phyloP scores from a whole-genome alignment of 2,329 filamentous ascomycete genomes.

The Botrytis galanthina region DNA sequence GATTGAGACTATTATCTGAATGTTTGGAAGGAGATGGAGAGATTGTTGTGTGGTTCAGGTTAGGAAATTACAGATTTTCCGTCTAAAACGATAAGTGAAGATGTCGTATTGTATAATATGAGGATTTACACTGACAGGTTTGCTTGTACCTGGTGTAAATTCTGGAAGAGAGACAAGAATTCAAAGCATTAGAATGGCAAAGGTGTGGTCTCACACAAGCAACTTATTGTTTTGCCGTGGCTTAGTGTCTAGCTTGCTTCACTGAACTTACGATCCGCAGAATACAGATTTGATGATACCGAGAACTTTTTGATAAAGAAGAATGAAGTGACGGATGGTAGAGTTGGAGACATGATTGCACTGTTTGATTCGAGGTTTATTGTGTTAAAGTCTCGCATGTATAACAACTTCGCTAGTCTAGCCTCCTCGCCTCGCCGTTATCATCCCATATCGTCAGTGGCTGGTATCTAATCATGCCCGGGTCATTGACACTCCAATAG shows the following conservation, averaged over 20 bases:
- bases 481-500: not conserved
- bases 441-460: not conserved
- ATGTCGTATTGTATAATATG: not conserved
- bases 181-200: not conserved
- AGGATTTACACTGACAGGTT: accelerated
- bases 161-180: accelerated
- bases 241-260: not conserved
- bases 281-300: not conserved
- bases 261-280: not conserved
- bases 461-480: not conserved
- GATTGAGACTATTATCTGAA: accelerated
- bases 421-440: not conserved
- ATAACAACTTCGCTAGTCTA: not conserved
- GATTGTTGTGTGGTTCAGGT: not conserved
- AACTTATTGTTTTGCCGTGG: not conserved
- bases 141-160: accelerated
- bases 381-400: not conserved
- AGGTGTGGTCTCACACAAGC: not conserved
- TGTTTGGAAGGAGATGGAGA: not conserved
- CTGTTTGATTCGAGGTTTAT: not conserved
- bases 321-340: not conserved
- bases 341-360: not conserved
- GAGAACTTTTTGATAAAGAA: not conserved
- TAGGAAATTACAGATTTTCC: not conserved
- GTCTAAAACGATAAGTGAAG: not conserved